Evolutionary conservation across 148 eudicot genomes (phyloP).

Genomic region (Fagopyrum esculentum): DNA sequence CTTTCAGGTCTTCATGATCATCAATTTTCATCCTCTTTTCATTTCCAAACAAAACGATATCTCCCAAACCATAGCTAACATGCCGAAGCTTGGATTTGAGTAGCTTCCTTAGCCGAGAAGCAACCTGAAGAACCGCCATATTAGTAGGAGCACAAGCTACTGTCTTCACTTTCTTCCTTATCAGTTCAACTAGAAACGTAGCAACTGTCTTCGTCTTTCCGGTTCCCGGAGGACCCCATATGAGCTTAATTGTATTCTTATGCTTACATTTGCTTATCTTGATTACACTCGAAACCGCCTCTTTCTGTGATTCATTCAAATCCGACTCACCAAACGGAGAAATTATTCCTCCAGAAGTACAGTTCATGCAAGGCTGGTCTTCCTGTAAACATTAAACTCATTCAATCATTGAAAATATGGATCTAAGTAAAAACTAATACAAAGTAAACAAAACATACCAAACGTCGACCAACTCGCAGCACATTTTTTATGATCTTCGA

Average conservation of each 20-base stretch:
- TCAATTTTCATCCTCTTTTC: constrained; percentile 7
- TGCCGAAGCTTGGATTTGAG: constrained; percentile 4
- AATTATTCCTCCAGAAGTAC: constrained; percentile 4
- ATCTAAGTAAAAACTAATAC: too few relatives aligned
- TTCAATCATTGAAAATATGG: background rate
- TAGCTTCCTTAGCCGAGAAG: constrained; percentile 24
- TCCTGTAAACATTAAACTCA: background rate
- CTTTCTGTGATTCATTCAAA: background rate
- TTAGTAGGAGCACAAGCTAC: constrained; percentile 59
- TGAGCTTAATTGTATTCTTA: constrained; percentile 32
- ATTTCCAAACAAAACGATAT: constrained; percentile 60
- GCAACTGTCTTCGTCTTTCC: constrained; percentile 60
- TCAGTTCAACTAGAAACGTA: constrained; percentile 24
- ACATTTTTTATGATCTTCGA: background rate
- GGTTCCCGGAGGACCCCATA: constrained; percentile 75
- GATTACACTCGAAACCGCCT: constrained; percentile 26
- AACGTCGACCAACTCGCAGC: constrained; percentile 8
- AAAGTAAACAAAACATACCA: constrained; percentile 15
- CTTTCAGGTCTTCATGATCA: constrained; percentile 31
- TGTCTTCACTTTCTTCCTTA: constrained; percentile 27
- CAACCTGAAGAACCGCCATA: constrained; percentile 36
- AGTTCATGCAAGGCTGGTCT: constrained; percentile 6
- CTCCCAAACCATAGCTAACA: constrained; percentile 41
- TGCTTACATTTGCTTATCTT: constrained; percentile 31
- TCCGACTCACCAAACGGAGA: background rate